Evolutionary conservation across 768 basidiomycete species (phyloP), one percentile per base, ranked within the genome.

Genomic region (Xerocomus potaroensis): DNA sequence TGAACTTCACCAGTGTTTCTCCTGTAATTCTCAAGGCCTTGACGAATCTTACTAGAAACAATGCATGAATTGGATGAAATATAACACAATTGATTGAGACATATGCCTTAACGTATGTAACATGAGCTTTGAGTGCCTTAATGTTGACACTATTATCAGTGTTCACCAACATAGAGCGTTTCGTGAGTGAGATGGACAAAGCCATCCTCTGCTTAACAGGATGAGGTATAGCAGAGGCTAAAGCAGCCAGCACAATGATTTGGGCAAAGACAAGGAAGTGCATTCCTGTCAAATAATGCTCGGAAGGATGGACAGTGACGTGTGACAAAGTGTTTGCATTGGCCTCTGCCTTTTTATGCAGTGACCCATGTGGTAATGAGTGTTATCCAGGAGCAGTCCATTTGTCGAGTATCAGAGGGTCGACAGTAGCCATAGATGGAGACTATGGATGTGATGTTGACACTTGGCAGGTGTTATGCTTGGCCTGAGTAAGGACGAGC

Each of bases 1-100:
- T 53, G 54, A 3, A 33, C 10, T 2, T 8, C 8, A n/a, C 50
- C 41, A 2, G 47, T 45, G 15, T 56, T 56, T 36, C 49, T 35
- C 40, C 48, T 40, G 22, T 26, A 53, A 30, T 45, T 41, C 4
- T 26, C 24, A 1, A 51, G 14, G 10, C 47, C 47, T 8, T 21
- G 53, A 15, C 3, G 12, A 9, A 44, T 18, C 27, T 47, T 55
- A 18, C 54, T 50, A 24, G 19, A 4, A 18, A 24, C 1, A 24
- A 14, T 30, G 23, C 14, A 16, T 8, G 12, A 12, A 12, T 1
- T n/a, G n/a, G n/a, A n/a, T n/a, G n/a, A 33, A 38, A 23, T 32
- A 15, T 5, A 4, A 43, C 19, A 21, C 1, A 30, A 15, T 10
- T 3, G 19, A n/a, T 12, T 27, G 19, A 8, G 14, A 47, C 57